These are phyloP conservation scores for Solanum sitiens DNA, from an alignment of 257 asterid species.

Conservation along the genomic window DNA sequence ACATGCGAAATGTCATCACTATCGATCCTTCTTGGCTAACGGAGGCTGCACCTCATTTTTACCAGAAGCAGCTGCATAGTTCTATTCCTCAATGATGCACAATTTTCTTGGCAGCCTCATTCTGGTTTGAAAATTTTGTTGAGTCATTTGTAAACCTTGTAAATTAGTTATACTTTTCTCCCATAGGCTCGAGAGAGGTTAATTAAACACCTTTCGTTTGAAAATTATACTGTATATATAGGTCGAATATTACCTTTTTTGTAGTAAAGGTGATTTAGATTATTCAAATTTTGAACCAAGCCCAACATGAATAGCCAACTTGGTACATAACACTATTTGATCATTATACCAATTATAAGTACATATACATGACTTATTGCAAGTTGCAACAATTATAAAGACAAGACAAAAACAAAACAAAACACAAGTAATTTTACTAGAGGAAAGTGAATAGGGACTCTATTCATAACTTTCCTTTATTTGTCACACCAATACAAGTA, in stretches of 20 bases:
- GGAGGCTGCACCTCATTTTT: slow-evolving; percentile 88
- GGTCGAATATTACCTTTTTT: background rate
- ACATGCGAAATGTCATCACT: slow-evolving; percentile 86
- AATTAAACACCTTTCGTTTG: background rate
- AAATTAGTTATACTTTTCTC: background rate
- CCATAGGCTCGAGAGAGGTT: background rate
- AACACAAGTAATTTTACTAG: background rate
- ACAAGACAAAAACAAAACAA: background rate
- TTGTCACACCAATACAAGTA: background rate
- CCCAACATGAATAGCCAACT: background rate
- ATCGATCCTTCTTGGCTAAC: slow-evolving; percentile 85
- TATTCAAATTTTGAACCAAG: background rate
- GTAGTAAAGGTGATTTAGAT: background rate
- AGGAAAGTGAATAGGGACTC: background rate
- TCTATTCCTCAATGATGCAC: slow-evolving; percentile 20
- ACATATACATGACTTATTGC: background rate
- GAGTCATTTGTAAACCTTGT: background rate
- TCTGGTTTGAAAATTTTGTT: background rate
- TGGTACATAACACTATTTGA: background rate
- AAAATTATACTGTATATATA: background rate
- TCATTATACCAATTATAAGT: background rate
- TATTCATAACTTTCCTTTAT: background rate
- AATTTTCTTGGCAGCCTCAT: background rate
- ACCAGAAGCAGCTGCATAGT: slow-evolving; percentile 45
- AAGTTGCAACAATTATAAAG: background rate